A percentile compares a stretch with the other conserved stretches of the same genome.
phyloP scores from a whole-genome alignment of 2,329 filamentous ascomycete genomes.

The Lachnellula willkommii region DNA sequence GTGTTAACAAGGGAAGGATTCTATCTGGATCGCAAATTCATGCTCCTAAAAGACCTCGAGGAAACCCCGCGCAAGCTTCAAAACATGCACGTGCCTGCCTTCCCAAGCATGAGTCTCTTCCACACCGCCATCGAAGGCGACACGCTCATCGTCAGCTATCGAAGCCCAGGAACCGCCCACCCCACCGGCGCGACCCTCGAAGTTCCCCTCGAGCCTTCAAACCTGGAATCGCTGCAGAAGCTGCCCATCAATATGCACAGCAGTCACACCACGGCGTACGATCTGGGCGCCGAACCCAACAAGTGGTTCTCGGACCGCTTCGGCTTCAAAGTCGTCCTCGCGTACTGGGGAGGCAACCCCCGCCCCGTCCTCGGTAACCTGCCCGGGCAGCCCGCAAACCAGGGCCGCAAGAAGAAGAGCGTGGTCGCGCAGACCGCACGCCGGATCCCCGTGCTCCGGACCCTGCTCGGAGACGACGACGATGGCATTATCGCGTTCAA shows the following conservation, averaged over 20 bases:
- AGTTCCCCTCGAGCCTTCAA: slow-evolving; percentile 52
- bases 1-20: slow-evolving; percentile 58
- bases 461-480: slow-evolving; percentile 11
- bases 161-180: slow-evolving; percentile 18
- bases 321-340: slow-evolving; percentile 54
- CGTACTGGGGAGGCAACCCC: slow-evolving; percentile 58
- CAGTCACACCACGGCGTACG: slow-evolving; percentile 53
- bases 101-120: slow-evolving; percentile 60
- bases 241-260: slow-evolving; percentile 54
- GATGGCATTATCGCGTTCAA: slow-evolving; percentile 60
- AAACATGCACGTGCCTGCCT: slow-evolving; percentile 55
- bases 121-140: slow-evolving; percentile 46
- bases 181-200: slow-evolving; percentile 35
- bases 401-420: slow-evolving; percentile 10
- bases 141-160: slow-evolving; percentile 40
- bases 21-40: slow-evolving; percentile 62
- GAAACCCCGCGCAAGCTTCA: slow-evolving; percentile 35
- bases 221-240: slow-evolving; percentile 37
- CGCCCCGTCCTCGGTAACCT: slow-evolving; percentile 54
- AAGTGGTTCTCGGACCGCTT: slow-evolving; percentile 64
- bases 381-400: slow-evolving; percentile 15
- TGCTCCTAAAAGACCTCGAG: slow-evolving; percentile 53
- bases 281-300: slow-evolving; percentile 57
- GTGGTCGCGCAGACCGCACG: slow-evolving; percentile 12
- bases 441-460: slow-evolving; percentile 18